Conservation (phyloP, 805 yeast genomes). For the Pichia phayaonensis region DNA sequence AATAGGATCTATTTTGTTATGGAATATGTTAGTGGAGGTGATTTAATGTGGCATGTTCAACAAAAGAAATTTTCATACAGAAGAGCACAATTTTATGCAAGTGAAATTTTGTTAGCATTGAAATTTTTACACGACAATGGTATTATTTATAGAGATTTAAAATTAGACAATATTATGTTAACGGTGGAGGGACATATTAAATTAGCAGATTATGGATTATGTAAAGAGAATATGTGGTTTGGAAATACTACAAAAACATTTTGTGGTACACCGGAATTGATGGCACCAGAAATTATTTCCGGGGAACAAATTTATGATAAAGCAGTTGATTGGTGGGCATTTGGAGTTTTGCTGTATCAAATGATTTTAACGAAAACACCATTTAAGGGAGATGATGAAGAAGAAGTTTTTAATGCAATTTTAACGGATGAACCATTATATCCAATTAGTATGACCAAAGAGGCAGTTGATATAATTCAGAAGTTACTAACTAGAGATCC, state of each 20-base stretch:
- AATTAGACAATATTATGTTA: constrained; percentile 85
- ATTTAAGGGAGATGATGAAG: constrained; percentile 81
- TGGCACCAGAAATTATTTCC: constrained; percentile 96
- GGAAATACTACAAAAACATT: constrained; percentile 86
- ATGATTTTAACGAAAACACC: constrained; percentile 97
- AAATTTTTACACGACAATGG: constrained; percentile 94
- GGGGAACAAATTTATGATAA: constrained; percentile 82
- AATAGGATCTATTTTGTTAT: constrained; percentile 95
- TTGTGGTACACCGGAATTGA: constrained; percentile 98
- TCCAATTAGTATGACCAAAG: constrained; percentile 96
- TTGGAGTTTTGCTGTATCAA: constrained; percentile 92
- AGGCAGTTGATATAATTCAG: constrained; percentile 89
- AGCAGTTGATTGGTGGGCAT: constrained; percentile 99
- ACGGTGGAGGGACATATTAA: constrained; percentile 91
- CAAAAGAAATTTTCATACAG: constrained; percentile 80
- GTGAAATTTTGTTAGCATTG: constrained; percentile 86
- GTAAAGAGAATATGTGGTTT: constrained; percentile 67
- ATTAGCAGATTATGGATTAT: constrained; percentile 94
- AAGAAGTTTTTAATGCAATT: constrained; percentile 94
- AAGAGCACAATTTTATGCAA: constrained; percentile 95
- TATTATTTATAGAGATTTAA: constrained; percentile 92
- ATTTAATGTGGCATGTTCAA: constrained; percentile 98
- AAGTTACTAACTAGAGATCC: constrained; percentile 90
- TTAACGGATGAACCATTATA: constrained; percentile 93
- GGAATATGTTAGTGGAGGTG: constrained; percentile 98